Conservation (phyloP, 441 rosid genomes). For the Jatropha multifida region DNA sequence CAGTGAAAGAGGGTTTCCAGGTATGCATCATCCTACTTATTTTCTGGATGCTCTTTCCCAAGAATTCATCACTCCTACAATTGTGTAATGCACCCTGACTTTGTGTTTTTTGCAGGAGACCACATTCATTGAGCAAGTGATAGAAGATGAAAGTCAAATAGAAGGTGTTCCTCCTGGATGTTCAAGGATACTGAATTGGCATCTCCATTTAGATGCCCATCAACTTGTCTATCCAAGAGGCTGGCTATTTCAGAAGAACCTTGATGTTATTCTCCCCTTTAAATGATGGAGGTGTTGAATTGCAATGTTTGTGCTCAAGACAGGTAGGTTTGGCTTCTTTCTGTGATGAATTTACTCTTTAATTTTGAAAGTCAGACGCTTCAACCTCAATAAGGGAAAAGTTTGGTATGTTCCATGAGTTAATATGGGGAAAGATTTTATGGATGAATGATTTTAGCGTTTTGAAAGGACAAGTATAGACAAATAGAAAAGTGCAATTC, state of each 20-base stretch:
- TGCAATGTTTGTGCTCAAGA: slow-evolving; percentile 28
- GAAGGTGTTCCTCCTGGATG: slow-evolving; percentile 71
- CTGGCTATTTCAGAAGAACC: slow-evolving; percentile 71
- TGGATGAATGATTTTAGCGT: background rate
- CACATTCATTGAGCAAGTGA: slow-evolving; percentile 85
- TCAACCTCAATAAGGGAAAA: background rate
- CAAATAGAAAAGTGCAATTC: no score
- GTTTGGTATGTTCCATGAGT: background rate
- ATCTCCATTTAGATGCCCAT: slow-evolving; percentile 73
- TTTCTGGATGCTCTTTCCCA: background rate
- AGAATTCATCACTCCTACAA: background rate
- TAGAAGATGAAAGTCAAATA: slow-evolving; percentile 93
- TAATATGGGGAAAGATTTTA: background rate
- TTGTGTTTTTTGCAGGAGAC: slow-evolving; percentile 58
- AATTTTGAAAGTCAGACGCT: background rate
- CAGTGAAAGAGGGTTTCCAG: slow-evolving; percentile 92
- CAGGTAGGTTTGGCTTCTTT: slow-evolving; percentile 29
- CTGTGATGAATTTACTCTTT: background rate
- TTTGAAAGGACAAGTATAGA: background rate
- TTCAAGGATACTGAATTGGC: slow-evolving; percentile 87
- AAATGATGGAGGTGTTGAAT: slow-evolving; percentile 31
- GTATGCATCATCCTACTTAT: slow-evolving; percentile 32
- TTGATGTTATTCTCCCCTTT: slow-evolving; percentile 51
- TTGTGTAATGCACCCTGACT: background rate
- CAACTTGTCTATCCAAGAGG: slow-evolving; percentile 69